Percentiles rank a stretch among this genome's conserved stretches.
Conservation (phyloP, 768 basidiomycete species). For the Mycena filopes region DNA sequence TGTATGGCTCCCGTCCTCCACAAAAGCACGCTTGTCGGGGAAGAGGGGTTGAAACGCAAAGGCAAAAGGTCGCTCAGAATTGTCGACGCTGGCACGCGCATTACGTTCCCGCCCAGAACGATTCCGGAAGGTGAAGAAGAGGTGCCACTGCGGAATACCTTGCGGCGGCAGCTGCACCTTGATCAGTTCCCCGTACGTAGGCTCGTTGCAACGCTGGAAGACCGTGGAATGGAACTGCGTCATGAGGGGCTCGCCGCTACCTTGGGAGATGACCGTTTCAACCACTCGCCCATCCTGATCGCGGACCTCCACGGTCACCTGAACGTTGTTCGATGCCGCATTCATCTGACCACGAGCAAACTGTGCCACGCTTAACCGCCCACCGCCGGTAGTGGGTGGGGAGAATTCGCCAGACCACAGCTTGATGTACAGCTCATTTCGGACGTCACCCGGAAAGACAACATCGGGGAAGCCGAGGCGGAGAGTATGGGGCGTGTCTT, state of each 20-base stretch:
- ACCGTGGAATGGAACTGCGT: slow-evolving; percentile 91
- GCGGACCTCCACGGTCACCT: slow-evolving; percentile 91
- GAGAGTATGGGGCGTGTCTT: slow-evolving; percentile 82
- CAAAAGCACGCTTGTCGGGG: slow-evolving; percentile 76
- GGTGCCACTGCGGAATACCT: slow-evolving; percentile 81
- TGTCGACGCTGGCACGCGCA: slow-evolving; percentile 50
- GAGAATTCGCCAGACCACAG: slow-evolving; percentile 94
- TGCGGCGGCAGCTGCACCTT: slow-evolving; percentile 82
- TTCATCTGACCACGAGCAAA: slow-evolving; percentile 70
- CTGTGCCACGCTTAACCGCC: slow-evolving; percentile 68
- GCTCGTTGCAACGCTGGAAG: slow-evolving; percentile 86
- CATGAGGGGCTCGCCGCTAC: slow-evolving; percentile 85
- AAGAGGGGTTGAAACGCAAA: slow-evolving; percentile 93
- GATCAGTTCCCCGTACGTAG: slow-evolving; percentile 93
- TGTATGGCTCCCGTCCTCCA: slow-evolving; percentile 91
- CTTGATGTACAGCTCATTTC: slow-evolving; percentile 96
- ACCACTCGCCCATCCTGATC: slow-evolving; percentile 75
- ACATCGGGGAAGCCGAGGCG: slow-evolving; percentile 97
- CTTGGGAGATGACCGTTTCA: slow-evolving; percentile 80
- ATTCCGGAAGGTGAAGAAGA: slow-evolving; percentile 95
- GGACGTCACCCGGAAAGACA: slow-evolving; percentile 90
- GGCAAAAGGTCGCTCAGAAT: slow-evolving; percentile 82
- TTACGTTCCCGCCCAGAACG: slow-evolving; percentile 62
- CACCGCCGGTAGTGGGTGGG: slow-evolving; percentile 57
- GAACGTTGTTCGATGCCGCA: slow-evolving; percentile 73